Conservation (phyloP, 805 yeast genomes). For the Candida coleopterorum region DNA sequence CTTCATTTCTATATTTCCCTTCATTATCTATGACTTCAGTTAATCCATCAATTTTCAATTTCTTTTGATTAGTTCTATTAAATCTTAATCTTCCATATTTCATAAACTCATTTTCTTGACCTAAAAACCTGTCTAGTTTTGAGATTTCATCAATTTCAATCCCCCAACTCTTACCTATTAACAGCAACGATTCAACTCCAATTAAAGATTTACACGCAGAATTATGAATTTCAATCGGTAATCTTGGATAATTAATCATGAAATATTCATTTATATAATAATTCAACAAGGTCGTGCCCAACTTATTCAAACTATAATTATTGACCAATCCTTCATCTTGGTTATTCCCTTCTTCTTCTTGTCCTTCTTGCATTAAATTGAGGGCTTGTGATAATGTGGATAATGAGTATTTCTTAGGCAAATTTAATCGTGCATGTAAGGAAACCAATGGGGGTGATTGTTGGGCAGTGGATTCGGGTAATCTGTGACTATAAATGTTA, state of each 20-base stretch:
- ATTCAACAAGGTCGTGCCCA: constrained; percentile 74
- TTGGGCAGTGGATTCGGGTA: constrained; percentile 43
- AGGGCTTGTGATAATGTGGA: constrained; percentile 78
- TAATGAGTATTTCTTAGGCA: constrained; percentile 53
- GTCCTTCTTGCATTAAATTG: constrained; percentile 43
- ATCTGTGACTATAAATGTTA: constrained; percentile 39
- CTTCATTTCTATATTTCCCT: constrained; percentile 8
- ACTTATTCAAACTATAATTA: constrained; percentile 73
- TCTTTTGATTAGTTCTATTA: constrained; percentile 16
- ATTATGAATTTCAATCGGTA: constrained; percentile 75
- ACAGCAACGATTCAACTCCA: constrained; percentile 59
- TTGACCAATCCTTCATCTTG: constrained; percentile 54
- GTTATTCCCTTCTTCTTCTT: constrained; percentile 17
- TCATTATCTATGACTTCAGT: constrained; percentile 29
- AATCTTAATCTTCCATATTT: constrained; percentile 69
- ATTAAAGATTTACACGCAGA: constrained; percentile 73
- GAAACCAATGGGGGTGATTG: constrained; percentile 73
- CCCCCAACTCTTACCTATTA: constrained; percentile 82
- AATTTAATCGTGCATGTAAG: constrained; percentile 67
- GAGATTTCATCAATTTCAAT: constrained; percentile 69
- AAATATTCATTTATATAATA: constrained; percentile 74
- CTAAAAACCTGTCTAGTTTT: constrained; percentile 59
- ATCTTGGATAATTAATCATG: constrained; percentile 76
- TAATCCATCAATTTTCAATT: constrained; percentile 48
- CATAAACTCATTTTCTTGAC: constrained; percentile 63